Percentiles rank a stretch among this genome's conserved stretches.
phyloP scores from a whole-genome alignment of 179 eudicot genomes.

The Carnegiea gigantea region DNA sequence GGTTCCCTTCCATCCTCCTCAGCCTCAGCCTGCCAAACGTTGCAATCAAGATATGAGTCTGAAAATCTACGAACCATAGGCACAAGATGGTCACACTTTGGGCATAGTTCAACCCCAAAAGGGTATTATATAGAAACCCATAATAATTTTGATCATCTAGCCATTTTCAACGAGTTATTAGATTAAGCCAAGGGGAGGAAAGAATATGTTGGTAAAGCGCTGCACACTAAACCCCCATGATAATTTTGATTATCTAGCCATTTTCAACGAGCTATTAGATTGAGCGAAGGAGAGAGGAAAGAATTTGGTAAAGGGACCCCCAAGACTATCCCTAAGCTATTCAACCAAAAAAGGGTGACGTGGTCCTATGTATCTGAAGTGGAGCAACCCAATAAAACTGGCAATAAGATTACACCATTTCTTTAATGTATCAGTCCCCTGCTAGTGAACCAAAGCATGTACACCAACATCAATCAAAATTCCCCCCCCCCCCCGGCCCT shows the following conservation, averaged over 20 bases:
- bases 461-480: neutral
- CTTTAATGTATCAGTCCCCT: neutral
- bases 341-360: neutral
- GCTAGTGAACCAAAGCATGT: neutral
- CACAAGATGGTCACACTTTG: neutral
- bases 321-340: neutral
- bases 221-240: neutral
- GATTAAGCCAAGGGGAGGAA: neutral
- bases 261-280: neutral
- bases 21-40: slow-evolving; percentile 38
- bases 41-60: neutral
- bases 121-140: neutral
- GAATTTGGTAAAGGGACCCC: too few species aligned
- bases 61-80: neutral
- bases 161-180: too few species aligned
- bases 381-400: neutral
- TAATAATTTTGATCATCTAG: neutral
- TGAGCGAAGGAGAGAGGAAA: neutral
- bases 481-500: neutral
- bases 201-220: too few species aligned
- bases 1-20: slow-evolving; percentile 26
- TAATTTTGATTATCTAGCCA: neutral
- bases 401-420: neutral
- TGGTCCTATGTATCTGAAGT: neutral
- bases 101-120: neutral